phyloP scores from a whole-genome alignment of 108 stramenopile species.

The Cylindrotheca fusiformis region DNA sequence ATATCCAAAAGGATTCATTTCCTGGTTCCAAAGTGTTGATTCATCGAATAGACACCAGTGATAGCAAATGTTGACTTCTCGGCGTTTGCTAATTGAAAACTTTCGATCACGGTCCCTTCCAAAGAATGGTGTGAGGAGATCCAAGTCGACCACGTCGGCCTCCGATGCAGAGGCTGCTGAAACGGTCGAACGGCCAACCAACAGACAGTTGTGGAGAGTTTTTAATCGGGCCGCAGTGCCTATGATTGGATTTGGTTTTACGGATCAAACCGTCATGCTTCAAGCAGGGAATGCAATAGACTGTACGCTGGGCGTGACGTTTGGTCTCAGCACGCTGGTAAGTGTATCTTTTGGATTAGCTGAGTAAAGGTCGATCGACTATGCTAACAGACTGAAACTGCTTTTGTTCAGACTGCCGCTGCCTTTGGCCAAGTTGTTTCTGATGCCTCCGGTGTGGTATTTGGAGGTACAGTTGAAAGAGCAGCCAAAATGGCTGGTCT shows the following conservation, averaged over 20 bases:
- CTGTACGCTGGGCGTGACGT: conserved; percentile 66
- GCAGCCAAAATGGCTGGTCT: conserved; percentile 31
- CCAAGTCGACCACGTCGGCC: not conserved
- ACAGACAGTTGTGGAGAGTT: conserved; percentile 36
- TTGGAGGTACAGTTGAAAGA: conserved; percentile 45
- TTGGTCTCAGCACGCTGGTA: conserved; percentile 70
- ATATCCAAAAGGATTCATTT: too few relatives aligned
- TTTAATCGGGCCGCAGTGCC: conserved; percentile 53
- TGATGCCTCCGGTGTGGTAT: conserved; percentile 59
- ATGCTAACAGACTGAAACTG: too few relatives aligned
- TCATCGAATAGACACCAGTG: too few relatives aligned
- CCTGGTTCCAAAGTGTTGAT: too few relatives aligned
- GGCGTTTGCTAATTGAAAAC: not conserved
- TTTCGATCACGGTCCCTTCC: not conserved
- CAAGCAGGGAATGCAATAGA: conserved; percentile 77
- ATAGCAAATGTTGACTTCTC: not conserved
- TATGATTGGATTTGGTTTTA: conserved; percentile 89
- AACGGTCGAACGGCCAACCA: conserved; percentile 3
- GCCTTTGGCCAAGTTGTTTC: conserved; percentile 38
- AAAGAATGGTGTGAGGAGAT: not conserved
- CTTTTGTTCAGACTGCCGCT: not conserved
- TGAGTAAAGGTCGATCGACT: too few relatives aligned
- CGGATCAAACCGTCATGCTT: conserved; percentile 73
- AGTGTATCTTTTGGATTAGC: conserved; percentile 49
- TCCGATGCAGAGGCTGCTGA: not conserved